Base-by-base conservation (phyloP, 768 basidiomycete genomes). In the Collybia nuda region DNA sequence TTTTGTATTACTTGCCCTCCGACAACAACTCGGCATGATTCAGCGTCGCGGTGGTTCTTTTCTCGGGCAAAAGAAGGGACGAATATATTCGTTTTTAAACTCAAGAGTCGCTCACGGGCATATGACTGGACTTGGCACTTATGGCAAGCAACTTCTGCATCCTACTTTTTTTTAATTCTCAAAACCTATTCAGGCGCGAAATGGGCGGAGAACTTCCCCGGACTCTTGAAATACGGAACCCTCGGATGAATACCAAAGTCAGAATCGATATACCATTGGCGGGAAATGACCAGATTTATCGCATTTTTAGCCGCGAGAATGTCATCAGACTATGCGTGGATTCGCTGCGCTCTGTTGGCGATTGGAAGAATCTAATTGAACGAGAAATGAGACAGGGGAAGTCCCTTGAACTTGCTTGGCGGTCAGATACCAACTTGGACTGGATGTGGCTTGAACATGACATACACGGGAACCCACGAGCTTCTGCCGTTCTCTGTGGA, bases 41-140 rank as follows among this genome's bases (percentile, higher is more conserved):
- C 66, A 2, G 78, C 74, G 37, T 63, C 74, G 22, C 79, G 76
- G 1, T 68, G 73, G 39, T 74, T 79, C 50, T 76, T 87, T 49
- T 75, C 72, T 47, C 67, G 74, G 9, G 64, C 68, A 0, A 79
- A 76, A 44, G 79, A 80, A 52, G 92, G 93, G 4, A 90, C 86
- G 0, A 87, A 93, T 55, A 80, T 96, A 22, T 96, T 94, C 64
- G 76, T 96, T 23, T 90, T 95, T 67, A 95, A 96, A 60, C 59
- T 75, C 15, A 90, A 88, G 63, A 85, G 83, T 54, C 81, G 90
- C 23, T 84, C 87, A 5, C 74, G 92, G 45, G 86, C 90, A 1
- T 76, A 81, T 35, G 93, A 97, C 65, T 98, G 95, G 95, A 75
- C 84, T 40, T 97, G 93, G 94, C 78, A 82, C 46, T 70, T 97